Evolutionary conservation across 2,329 filamentous ascomycete species (phyloP).

Genomic region (Gnomoniopsis sp.): DNA sequence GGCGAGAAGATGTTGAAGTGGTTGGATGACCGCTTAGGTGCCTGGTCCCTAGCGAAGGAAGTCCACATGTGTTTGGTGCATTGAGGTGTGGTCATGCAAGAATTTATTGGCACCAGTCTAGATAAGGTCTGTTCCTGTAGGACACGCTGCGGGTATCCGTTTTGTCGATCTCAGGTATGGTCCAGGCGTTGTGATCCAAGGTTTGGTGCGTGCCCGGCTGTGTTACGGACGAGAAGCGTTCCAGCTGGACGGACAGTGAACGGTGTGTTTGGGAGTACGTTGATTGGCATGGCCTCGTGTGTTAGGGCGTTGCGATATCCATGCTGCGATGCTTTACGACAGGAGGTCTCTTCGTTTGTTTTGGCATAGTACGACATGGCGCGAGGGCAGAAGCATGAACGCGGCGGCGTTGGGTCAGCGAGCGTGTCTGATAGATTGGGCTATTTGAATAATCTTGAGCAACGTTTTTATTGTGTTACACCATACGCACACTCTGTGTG

Average conservation of each 20-base stretch:
- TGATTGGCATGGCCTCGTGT: neutral
- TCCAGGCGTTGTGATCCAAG: neutral
- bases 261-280: neutral
- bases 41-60: neutral
- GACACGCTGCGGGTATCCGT: too few relatives aligned
- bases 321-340: neutral
- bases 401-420: neutral
- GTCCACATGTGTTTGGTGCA: neutral
- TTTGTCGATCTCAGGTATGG: too few relatives aligned
- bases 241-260: neutral
- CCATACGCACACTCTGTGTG: neutral
- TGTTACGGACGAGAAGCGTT: neutral
- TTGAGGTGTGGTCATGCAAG: neutral
- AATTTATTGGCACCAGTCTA: neutral
- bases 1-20: neutral
- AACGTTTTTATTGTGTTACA: neutral
- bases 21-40: neutral
- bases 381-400: neutral
- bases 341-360: neutral
- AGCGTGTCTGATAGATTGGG: neutral
- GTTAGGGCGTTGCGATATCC: neutral
- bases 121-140: too few relatives aligned
- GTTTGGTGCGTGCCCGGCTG: neutral
- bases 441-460: neutral
- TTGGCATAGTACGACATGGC: neutral